Evolutionary conservation across 2,329 filamentous ascomycete species (phyloP), one percentile per base, ranked within the genome.

Genomic region (Pseudogymnoascus sp.): DNA sequence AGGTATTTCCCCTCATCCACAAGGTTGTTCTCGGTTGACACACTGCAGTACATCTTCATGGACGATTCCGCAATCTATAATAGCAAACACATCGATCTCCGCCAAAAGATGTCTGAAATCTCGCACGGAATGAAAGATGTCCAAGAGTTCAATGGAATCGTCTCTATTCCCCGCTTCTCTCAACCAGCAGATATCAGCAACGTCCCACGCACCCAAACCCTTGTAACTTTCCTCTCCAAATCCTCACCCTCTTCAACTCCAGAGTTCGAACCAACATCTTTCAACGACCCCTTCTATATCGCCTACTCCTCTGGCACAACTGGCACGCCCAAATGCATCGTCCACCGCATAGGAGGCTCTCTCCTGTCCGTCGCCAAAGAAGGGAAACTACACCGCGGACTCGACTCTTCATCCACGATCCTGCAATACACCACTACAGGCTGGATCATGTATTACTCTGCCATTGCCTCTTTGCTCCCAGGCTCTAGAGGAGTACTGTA

Each of bases 371-470:
- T 70, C 1, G 71, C 71, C 38, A 85, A 92, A 68, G 90, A 95
- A 70, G 76, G 74, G 1, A 71, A 69, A 19, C 67, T 85, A 19
- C 81, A 85, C 64, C 71, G 75, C 5, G 74, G 79, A 56, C 65
- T 77, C 39, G 70, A 71, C 0, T 69, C 76, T 0, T 69, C 74
- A 1, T 77, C 70, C 13, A 75, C 77, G 0, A 69, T 73, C 7
- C 64, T 85, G 33, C 83, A 86, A 67, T 85, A 82, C 66, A 86
- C 79, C 0, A 81, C 79, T 0, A 90, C 87, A 0, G 87, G 88
- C 0, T 95, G 90, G 90, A 94, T 95, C 73, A 95, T 95, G 90
- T 94, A 92, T 69, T 75, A 91, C 7, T 74, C 77, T 2, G 81
- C 79, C 35, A 75, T 89, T 0, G 76, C 78, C 18, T 75, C 77